Evolutionary conservation across 345 rosid species (phyloP), one percentile per base, ranked within the genome.

Genomic region (Gossypium thurberi): DNA sequence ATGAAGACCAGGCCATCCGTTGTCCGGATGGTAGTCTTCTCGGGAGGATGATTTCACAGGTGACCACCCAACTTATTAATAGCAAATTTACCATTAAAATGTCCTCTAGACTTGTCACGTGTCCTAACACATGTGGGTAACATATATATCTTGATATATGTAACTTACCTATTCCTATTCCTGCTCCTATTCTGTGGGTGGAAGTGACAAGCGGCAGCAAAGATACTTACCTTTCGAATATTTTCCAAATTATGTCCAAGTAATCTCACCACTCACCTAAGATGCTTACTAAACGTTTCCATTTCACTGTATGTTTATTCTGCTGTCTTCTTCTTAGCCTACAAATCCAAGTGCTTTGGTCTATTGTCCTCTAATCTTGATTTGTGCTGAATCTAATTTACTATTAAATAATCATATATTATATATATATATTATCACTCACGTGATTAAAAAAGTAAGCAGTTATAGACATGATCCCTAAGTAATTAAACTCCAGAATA

Each of bases 271-370:
- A 20, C 28, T 46, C 55, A 23, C 70, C 56, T 59, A 43, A 61
- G 67, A 72, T 72, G 75, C 75, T 59, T 42, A 20, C 17, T n/a
- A 43, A 40, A 71, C 74, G 6, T 59, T 59, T 28, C 47, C 48
- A 37, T 12, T 53, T 72, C 23, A 60, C 68, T 72, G 37, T 72
- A 13, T 44, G 50, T 71, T 71, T 43, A 26, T 48, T 72, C 50
- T 18, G 26, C 6, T 73, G 75, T 61, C 69, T 61, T 67, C 75
- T 48, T 73, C 75, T 10, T 61, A 61, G 69, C 33, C 20, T 28
- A 62, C 75, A 73, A 73, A 46, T 44, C 18, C 47, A 7, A 26
- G 21, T 72, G 67, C 56, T 61, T 10, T 33, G 3, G 11, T 50
- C 57, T 33, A 47, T 61, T 61, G 60, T 63, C 75, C 28, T 48